Base-by-base conservation (phyloP, 352 stramenopile genomes). In the Achlya hypogyna region DNA sequence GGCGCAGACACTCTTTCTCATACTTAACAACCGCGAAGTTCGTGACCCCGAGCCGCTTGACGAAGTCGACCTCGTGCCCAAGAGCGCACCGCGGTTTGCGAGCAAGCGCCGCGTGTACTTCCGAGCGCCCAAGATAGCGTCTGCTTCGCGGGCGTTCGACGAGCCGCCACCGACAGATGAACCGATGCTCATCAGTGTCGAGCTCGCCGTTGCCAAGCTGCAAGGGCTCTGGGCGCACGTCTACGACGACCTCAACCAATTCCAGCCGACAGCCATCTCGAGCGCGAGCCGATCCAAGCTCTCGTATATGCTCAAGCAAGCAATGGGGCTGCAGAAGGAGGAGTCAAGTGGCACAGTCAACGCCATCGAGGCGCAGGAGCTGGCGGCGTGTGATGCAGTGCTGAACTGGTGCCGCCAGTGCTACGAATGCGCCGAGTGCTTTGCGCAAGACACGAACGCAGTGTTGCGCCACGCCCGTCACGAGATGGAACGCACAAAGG, bases 341-440 rank as follows among this genome's bases (percentile, higher is more conserved):
- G 38, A 45, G 38, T n/a, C 38, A 18, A 16, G 6, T 6, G 6
- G 34, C 34, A 14, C 34, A n/a, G 34, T 45, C 38, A 9, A 45
- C 38, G n/a, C n/a, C 38, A 18, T 18, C 38, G 53, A 63, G 14
- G 32, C 16, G 2, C 18, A 34, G 14, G 52, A 60, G 20, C 31
- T 43, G 25, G 25, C 18, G 52, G n/a, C 14, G 14, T 20, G 18
- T 32, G 18, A 22, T 4, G 20, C 35, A 25, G 14, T 63, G 27
- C 35, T 63, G 27, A 20, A 42, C 14, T 63, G n/a, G 20, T 63
- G 53, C 29, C 1, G n/a, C 31, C 45, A 63, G 35, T 63, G 31
- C 53, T 34, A 63, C 53, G 53, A 45, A 16, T 63, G 53, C 35
- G 53, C 53, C 32, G 53, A 63, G 35, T 63, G 53, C 29, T 63